These are phyloP conservation scores for Urochloa ruziziensis DNA, from an alignment of 176 grass and related monocot genomes.

Conservation along the genomic window DNA sequence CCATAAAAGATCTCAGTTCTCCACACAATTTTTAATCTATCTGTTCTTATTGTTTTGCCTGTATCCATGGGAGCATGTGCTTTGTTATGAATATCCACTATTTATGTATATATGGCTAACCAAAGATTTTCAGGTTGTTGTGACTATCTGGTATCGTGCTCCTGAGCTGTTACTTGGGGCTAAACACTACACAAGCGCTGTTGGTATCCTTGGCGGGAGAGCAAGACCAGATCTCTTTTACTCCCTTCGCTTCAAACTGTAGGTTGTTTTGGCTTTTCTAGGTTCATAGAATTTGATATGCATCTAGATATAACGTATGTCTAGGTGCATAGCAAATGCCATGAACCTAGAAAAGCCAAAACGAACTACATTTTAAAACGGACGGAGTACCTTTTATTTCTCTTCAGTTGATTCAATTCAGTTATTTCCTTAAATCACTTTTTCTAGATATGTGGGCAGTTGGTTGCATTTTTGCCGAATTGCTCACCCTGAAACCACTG, in stretches of 20 bases:
- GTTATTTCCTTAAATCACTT: conserved; percentile 50
- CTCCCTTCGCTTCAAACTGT: too few relatives aligned
- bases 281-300: too few relatives aligned
- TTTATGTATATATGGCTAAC: conserved; percentile 19
- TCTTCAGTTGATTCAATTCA: not conserved
- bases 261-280: too few relatives aligned
- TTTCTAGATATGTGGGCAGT: conserved; percentile 99
- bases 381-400: conserved; percentile 2
- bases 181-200: conserved; percentile 98
- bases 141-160: conserved; percentile 99
- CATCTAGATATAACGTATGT: too few relatives aligned
- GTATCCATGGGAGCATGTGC: not conserved
- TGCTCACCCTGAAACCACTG: conserved; percentile 91
- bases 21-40: not conserved
- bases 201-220: conserved; percentile 68
- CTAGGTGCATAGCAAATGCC: too few relatives aligned
- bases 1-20: not conserved
- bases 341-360: too few relatives aligned
- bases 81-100: not conserved
- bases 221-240: conserved; percentile 9
- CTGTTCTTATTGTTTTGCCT: not conserved
- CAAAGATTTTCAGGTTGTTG: conserved; percentile 74
- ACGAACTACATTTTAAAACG: too few relatives aligned
- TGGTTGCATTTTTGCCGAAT: conserved; percentile 99
- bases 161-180: conserved; percentile 89